Percentiles rank a stretch among this genome's conserved stretches.
These are phyloP conservation scores for Mortierella sp. DNA, from an alignment of 371 early-diverging fungal species.

Conservation along the genomic window DNA sequence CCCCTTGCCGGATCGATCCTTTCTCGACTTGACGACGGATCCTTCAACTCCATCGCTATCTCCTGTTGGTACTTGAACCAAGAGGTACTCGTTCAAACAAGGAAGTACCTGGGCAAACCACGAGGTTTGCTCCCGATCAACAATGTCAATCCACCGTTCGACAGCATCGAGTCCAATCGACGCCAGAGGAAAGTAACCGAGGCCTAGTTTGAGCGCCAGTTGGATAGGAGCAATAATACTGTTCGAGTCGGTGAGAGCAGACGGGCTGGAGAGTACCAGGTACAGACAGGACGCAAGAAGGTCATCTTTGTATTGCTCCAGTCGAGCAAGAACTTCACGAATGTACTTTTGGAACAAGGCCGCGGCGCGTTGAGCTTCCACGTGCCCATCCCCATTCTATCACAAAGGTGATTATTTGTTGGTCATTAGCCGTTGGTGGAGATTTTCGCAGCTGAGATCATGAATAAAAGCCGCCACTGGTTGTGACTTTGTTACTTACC, in stretches of 20 bases:
- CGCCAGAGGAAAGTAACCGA: slow-evolving; percentile 78
- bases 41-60: slow-evolving; percentile 34
- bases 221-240: slow-evolving; percentile 70
- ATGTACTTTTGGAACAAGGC: slow-evolving; percentile 68
- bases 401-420: background rate
- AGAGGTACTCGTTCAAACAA: slow-evolving; percentile 75
- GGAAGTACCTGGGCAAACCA: slow-evolving; percentile 68
- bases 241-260: slow-evolving; percentile 67
- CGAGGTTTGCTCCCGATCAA: slow-evolving; percentile 32
- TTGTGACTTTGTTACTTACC: slow-evolving; percentile 1
- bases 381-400: slow-evolving; percentile 38
- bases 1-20: slow-evolving; percentile 2
- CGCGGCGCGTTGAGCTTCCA: slow-evolving; percentile 51
- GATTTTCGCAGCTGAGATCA: background rate
- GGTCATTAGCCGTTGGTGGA: background rate
- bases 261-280: slow-evolving; percentile 73
- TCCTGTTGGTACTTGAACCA: slow-evolving; percentile 61
- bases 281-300: slow-evolving; percentile 78
- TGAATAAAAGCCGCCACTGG: background rate
- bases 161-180: slow-evolving; percentile 73
- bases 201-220: slow-evolving; percentile 75
- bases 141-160: slow-evolving; percentile 66
- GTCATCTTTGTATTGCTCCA: slow-evolving; percentile 84
- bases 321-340: slow-evolving; percentile 70
- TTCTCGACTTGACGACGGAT: slow-evolving; percentile 7